Evolutionary conservation across 2,329 filamentous ascomycete genomes (phyloP), one percentile per base, ranked within the genome.

Genomic region (Alternaria rosae): DNA sequence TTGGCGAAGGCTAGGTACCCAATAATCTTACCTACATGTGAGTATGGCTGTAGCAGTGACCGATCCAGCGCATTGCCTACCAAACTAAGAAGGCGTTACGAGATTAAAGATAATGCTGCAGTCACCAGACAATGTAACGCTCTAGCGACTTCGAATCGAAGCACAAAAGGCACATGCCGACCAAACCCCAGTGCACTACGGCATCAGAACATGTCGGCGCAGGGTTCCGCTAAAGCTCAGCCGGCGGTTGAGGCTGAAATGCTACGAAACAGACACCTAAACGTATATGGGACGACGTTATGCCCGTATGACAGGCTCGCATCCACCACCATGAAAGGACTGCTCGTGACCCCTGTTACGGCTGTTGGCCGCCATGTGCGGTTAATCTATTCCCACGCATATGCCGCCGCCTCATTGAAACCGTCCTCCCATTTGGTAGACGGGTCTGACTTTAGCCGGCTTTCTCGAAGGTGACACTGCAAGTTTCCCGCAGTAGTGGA

Each of bases 381-480:
- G 13, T 43, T 43, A 51, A 41, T 25, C 20, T 35, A 20, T 45
- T 23, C 25, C 53, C 45, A 57, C 45, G 53, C 45, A 54, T 25
- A 43, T 23, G 58, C 20, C 26, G 58, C 20, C 28, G 38, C 28
- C 38, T 45, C 21, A 15, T 45, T 57, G 35, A 42, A 38, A 61
- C 45, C 54, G 58, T 44, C 58, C 28, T 43, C 28, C 53, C 38
- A 54, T 57, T 43, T 32, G 38, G 53, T 25, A 30, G 35, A 28
- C 45, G 38, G 45, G 53, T 42, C 23, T 35, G 47, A 25, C 41
- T 57, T 58, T 57, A 53, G 20, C 59, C 54, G 59, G 59, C 54
- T 57, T 57, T 61, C 54, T 61, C 54, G 59, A 61, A 53, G 17
- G 47, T 52, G 48, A 38, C 41, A 61, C 58, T 52, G 41, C 58